Conservation (phyloP, 1,284 basidiomycete genomes). For the Ceratobasidium sp. region DNA sequence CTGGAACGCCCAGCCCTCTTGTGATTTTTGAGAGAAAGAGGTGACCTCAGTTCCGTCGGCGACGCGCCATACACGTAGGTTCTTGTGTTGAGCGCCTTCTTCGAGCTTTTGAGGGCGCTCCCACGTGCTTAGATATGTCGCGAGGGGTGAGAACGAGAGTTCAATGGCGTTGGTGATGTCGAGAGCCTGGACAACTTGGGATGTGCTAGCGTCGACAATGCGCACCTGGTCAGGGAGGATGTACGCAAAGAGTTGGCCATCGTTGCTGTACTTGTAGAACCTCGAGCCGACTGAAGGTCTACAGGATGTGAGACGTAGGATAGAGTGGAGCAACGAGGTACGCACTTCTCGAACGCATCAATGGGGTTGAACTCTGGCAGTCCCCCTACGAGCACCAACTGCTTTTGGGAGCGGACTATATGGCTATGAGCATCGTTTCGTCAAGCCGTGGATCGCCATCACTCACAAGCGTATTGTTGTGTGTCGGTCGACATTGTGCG, state of each 20-base stretch:
- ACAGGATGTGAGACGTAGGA: not conserved
- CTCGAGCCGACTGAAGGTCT: slow-evolving; percentile 74
- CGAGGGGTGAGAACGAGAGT: slow-evolving; percentile 90
- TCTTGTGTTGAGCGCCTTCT: slow-evolving; percentile 81
- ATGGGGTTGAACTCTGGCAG: slow-evolving; percentile 79
- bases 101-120: slow-evolving; percentile 84
- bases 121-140: slow-evolving; percentile 94
- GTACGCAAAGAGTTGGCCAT: slow-evolving; percentile 90
- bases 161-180: slow-evolving; percentile 79
- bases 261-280: slow-evolving; percentile 84
- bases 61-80: slow-evolving; percentile 85
- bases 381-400: slow-evolving; percentile 84
- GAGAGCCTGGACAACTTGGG: slow-evolving; percentile 75
- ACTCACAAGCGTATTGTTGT: slow-evolving; percentile 72
- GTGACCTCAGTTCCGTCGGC: slow-evolving; percentile 84
- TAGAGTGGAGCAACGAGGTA: slow-evolving; percentile 19
- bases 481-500: slow-evolving; percentile 54
- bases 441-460: slow-evolving; percentile 19
- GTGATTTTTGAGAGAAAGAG: slow-evolving; percentile 84
- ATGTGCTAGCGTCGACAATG: slow-evolving; percentile 80
- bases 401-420: slow-evolving; percentile 90
- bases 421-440: slow-evolving; percentile 11
- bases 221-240: slow-evolving; percentile 76
- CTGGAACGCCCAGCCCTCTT: slow-evolving; percentile 88
- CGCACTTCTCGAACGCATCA: slow-evolving; percentile 69